These are phyloP conservation scores for Harringtonia lauricola DNA, from an alignment of 2,329 filamentous ascomycete species.

Conservation along the genomic window DNA sequence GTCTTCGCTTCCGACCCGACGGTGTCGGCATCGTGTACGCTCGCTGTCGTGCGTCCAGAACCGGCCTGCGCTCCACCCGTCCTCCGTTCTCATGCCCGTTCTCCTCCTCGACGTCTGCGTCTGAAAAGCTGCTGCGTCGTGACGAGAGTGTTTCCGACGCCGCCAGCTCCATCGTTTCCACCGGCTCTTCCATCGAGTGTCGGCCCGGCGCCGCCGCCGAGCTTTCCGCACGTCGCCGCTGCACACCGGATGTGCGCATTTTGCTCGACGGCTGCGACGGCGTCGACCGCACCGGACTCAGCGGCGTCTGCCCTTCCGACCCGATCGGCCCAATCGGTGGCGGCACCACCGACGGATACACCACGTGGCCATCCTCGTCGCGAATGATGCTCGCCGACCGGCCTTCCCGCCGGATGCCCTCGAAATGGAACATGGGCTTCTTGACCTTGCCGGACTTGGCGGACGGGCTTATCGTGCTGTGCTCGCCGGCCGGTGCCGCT, in stretches of 20 bases:
- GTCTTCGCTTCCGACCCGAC: not conserved
- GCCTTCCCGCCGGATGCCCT: constrained; percentile 16
- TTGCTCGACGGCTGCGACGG: not conserved
- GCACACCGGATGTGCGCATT: too few relatives aligned
- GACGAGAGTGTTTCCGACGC: not conserved
- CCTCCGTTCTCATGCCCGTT: too few relatives aligned
- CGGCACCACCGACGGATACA: constrained; percentile 22
- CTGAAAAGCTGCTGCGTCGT: not conserved
- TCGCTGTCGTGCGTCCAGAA: too few relatives aligned
- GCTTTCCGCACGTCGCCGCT: not conserved
- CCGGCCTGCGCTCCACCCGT: too few relatives aligned
- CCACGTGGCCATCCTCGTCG: constrained; percentile 19
- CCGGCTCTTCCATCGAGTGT: not conserved
- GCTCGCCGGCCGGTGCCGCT: too few relatives aligned
- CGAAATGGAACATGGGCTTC: constrained; percentile 14
- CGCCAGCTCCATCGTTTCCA: not conserved
- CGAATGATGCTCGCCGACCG: constrained; percentile 19
- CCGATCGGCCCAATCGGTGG: constrained; percentile 13
- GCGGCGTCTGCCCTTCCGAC: not conserved
- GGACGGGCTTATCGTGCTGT: too few relatives aligned
- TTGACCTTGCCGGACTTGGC: constrained; percentile 3
- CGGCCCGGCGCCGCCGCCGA: not conserved
- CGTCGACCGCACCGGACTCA: not conserved
- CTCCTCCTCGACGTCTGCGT: too few relatives aligned
- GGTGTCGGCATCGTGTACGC: too few relatives aligned